phyloP scores from a whole-genome alignment of 306 rosid genomes.

The Purshia tridentata region DNA sequence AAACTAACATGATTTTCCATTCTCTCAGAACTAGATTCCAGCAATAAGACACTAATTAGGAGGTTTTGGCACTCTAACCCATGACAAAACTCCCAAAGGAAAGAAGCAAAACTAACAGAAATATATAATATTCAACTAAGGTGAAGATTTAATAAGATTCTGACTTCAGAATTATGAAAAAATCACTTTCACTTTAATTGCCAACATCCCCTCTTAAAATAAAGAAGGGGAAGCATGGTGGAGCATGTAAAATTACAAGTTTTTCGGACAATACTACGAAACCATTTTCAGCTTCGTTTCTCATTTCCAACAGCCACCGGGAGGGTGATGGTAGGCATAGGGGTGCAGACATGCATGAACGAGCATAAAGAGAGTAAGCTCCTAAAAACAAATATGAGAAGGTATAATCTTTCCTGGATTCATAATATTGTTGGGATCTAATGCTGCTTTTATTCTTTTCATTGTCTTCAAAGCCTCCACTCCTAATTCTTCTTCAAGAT shows the following conservation, averaged over 20 bases:
- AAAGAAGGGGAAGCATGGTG: background rate
- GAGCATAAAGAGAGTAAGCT: constrained; percentile 13
- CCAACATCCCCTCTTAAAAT: background rate
- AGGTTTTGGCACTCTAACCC: background rate
- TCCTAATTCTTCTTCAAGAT: constrained; percentile 90
- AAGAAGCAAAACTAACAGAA: background rate
- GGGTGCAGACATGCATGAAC: constrained; percentile 7
- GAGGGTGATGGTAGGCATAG: background rate
- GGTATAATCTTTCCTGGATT: constrained; percentile 97
- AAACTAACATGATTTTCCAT: background rate
- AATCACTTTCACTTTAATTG: background rate
- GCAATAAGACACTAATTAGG: background rate
- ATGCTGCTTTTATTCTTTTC: constrained; percentile 76
- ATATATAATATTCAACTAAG: background rate
- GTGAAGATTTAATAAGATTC: background rate
- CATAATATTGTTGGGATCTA: constrained; percentile 91
- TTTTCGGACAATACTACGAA: background rate
- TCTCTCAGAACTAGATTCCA: background rate
- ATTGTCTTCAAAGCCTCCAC: constrained; percentile 75
- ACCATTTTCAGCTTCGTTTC: background rate
- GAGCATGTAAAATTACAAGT: background rate
- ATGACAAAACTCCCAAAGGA: background rate
- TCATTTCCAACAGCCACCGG: background rate
- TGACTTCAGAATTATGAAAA: background rate
- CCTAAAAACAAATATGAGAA: constrained; percentile 80